Base-by-base conservation (phyloP, 148 eudicot species). In the Polygonum maritimum region DNA sequence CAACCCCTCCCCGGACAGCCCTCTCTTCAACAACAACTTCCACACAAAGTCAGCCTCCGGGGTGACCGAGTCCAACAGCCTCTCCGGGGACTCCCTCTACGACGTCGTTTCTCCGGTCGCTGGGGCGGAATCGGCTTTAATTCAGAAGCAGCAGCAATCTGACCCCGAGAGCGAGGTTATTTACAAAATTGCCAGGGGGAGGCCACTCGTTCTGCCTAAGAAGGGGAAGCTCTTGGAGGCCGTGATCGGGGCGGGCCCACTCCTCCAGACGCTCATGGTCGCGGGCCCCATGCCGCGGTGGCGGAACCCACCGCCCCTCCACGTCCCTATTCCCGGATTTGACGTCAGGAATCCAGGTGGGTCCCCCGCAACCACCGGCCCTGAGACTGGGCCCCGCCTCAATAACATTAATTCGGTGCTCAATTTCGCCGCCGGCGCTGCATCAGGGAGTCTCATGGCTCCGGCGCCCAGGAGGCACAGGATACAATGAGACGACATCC, bases 51-150 rank as follows among this genome's bases (percentile, higher is more conserved):
- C 91, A 13, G 83, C 81, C 75, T 86, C 91, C 21, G 78, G 82
- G 74, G 8, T 86, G 22, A 83, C 92, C 21, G 95, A 90, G 75
- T 90, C 95, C 4, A 85, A 81, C 84, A 89, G 88, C 41, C 41
- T 80, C 69, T 82, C 87, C 0, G 84, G 72, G 13, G 82, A 76
- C 51, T 79, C 86, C 41, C 51, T 45, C 45, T 52, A 39, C 52
- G 79, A 77, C 55, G 47, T 77, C n/a, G 77, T 76, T 21, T 76
- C 84, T 0, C 77, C 85, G 31, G 75, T 76, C 18, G 81, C 58
- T 13, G 40, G 18, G 1, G 38, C 39, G 40, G 69, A 63, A 10
- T 63, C 69, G n/a, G 35, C 75, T 39, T 51, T 12, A 13, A 19
- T 73, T 21, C 75, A 73, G 55, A 48, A 15, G 16, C 14, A 33